These are phyloP conservation scores for Gypsophila paniculata DNA, from an alignment of 179 eudicot genomes.

Conservation along the genomic window DNA sequence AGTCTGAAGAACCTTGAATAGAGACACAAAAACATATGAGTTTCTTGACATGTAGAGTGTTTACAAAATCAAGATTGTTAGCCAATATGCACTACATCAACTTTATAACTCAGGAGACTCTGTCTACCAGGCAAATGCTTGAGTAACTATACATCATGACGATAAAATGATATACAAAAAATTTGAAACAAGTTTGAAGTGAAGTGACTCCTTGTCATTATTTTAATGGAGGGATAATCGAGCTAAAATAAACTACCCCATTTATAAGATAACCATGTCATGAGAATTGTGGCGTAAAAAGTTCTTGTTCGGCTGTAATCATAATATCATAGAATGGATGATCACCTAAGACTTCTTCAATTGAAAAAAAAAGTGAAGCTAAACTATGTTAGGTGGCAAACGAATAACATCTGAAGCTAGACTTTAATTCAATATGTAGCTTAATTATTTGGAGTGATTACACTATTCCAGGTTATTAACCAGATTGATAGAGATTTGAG, in stretches of 20 bases:
- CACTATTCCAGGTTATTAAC: not conserved
- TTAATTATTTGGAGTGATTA: too few relatives aligned
- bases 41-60: constrained; percentile 1
- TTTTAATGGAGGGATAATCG: not conserved
- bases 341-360: not conserved
- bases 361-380: not conserved
- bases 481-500: not conserved
- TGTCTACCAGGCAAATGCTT: not conserved
- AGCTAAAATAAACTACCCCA: not conserved
- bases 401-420: not conserved
- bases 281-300: too few relatives aligned
- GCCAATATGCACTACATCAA: not conserved
- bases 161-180: not conserved
- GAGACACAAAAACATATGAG: constrained; percentile 15
- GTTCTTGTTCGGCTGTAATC: too few relatives aligned
- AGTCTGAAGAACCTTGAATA: constrained; percentile 55
- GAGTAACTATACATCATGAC: not conserved
- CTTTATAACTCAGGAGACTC: not conserved
- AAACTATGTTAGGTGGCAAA: too few relatives aligned
- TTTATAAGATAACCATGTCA: too few relatives aligned
- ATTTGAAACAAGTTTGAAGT: not conserved
- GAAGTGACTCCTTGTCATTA: not conserved
- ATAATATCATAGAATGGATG: not conserved
- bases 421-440: not conserved
- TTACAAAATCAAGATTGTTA: not conserved